Evolutionary conservation across 1,284 basidiomycete species (phyloP).

Genomic region (Clitocybe nebularis): DNA sequence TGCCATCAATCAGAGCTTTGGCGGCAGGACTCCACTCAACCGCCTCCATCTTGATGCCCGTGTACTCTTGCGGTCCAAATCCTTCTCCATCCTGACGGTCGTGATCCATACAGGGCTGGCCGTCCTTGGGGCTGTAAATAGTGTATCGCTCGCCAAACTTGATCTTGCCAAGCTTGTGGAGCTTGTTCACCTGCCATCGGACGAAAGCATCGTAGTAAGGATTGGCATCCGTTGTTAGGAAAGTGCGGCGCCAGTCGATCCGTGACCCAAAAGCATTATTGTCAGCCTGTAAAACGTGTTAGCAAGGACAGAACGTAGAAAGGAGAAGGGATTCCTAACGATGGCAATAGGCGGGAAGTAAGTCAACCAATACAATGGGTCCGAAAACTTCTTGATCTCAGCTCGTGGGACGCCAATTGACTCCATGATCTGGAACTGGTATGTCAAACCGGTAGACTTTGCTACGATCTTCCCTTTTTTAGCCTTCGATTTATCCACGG

Average conservation of each 20-base stretch:
- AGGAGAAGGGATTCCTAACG: slow-evolving; percentile 36
- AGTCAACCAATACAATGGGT: slow-evolving; percentile 88
- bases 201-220: slow-evolving; percentile 98
- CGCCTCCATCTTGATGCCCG: slow-evolving; percentile 94
- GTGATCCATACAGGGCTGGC: slow-evolving; percentile 99
- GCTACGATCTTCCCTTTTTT: slow-evolving; percentile 96
- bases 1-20: slow-evolving; percentile 59
- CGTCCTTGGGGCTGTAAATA: slow-evolving; percentile 99
- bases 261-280: slow-evolving; percentile 87
- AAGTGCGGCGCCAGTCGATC: slow-evolving; percentile 96
- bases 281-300: slow-evolving; percentile 53
- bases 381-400: slow-evolving; percentile 96
- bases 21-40: slow-evolving; percentile 73
- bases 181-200: slow-evolving; percentile 97
- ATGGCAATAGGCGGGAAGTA: slow-evolving; percentile 97
- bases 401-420: slow-evolving; percentile 83
- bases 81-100: slow-evolving; percentile 96
- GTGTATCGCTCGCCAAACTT: slow-evolving; percentile 99
- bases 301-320: neutral
- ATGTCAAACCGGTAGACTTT: slow-evolving; percentile 91
- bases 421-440: slow-evolving; percentile 99
- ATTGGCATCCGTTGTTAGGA: slow-evolving; percentile 94
- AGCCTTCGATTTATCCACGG: slow-evolving; percentile 69
- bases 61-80: slow-evolving; percentile 95
- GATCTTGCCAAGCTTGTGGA: slow-evolving; percentile 83